Evolutionary conservation across 352 stramenopile genomes (phyloP).

Genomic region (Phytophthora colocasiae): DNA sequence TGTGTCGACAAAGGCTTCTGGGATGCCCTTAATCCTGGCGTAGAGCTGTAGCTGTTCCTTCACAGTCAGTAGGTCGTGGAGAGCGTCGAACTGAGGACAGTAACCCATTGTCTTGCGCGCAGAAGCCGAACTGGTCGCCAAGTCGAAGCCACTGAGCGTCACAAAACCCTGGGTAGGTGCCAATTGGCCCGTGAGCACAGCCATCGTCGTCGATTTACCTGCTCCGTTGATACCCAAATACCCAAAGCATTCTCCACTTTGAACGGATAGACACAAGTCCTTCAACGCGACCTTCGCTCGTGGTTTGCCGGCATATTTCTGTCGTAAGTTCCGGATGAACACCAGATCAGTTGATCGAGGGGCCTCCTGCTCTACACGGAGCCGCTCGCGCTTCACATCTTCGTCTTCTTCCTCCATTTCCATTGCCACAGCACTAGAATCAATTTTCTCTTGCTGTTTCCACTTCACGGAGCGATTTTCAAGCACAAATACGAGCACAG

Average conservation of each 20-base stretch:
- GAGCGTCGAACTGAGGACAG: constrained; percentile 94
- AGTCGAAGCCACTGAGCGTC: constrained; percentile 51
- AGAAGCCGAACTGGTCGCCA: constrained; percentile 40
- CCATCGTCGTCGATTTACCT: constrained; percentile 87
- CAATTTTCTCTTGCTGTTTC: constrained; percentile 28
- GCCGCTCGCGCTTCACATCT: constrained; percentile 51
- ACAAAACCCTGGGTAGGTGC: constrained; percentile 59
- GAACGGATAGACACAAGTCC: constrained; percentile 78
- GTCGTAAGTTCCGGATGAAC: constrained; percentile 55
- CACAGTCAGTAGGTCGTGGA: constrained; percentile 94
- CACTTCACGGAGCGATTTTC: constrained; percentile 50
- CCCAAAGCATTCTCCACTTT: constrained; percentile 81
- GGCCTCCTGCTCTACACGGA: constrained; percentile 31
- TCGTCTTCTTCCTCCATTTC: constrained; percentile 42
- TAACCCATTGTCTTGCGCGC: constrained; percentile 80
- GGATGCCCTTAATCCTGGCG: constrained; percentile 85
- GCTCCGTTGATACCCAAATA: constrained; percentile 92
- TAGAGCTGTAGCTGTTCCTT: constrained; percentile 93
- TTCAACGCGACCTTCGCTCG: constrained; percentile 65
- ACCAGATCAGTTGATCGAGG: constrained; percentile 35
- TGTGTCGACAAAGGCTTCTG: constrained; percentile 34
- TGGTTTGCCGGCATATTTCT: constrained; percentile 87
- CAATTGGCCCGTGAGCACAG: constrained; percentile 69
- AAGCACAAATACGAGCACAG: constrained; percentile 52
- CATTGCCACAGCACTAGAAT: constrained; percentile 22